Conservation (phyloP, 2,329 filamentous ascomycete genomes). For the Sordariomycetes sp. region DNA sequence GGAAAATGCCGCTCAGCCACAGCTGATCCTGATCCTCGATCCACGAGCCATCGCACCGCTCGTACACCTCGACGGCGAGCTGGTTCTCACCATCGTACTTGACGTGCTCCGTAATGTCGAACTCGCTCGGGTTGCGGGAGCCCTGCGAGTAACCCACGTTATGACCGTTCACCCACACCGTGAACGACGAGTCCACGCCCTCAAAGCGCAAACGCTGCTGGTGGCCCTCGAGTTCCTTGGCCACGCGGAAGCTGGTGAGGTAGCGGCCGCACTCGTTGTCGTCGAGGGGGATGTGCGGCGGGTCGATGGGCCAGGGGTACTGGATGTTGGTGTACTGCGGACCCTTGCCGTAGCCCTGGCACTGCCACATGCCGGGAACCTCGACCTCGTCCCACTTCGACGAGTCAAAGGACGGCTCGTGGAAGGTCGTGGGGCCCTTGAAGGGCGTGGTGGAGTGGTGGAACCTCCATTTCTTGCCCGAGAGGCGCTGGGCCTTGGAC, state of each 20-base stretch:
- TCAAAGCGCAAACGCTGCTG: conserved; percentile 62
- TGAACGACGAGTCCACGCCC: conserved; percentile 60
- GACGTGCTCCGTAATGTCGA: conserved; percentile 49
- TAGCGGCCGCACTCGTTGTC: conserved; percentile 57
- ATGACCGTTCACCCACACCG: conserved; percentile 55
- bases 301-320: conserved; percentile 54
- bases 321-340: conserved; percentile 60
- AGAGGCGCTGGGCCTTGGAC: conserved; percentile 28
- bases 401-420: conserved; percentile 19
- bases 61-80: conserved; percentile 56
- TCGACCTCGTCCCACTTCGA: conserved; percentile 31
- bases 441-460: conserved; percentile 30
- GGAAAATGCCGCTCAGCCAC: conserved; percentile 56
- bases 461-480: conserved; percentile 39
- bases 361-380: conserved; percentile 60
- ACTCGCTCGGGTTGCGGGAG: conserved; percentile 58
- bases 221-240: conserved; percentile 26
- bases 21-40: conserved; percentile 62
- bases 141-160: conserved; percentile 62
- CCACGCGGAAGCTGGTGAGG: conserved; percentile 39
- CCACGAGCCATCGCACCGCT: conserved; percentile 59
- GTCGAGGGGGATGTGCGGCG: conserved; percentile 49
- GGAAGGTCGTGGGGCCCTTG: conserved; percentile 27
- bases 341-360: conserved; percentile 48
- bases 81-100: conserved; percentile 31